phyloP scores from a whole-genome alignment of 306 rosid genomes.

The Quercus suber region DNA sequence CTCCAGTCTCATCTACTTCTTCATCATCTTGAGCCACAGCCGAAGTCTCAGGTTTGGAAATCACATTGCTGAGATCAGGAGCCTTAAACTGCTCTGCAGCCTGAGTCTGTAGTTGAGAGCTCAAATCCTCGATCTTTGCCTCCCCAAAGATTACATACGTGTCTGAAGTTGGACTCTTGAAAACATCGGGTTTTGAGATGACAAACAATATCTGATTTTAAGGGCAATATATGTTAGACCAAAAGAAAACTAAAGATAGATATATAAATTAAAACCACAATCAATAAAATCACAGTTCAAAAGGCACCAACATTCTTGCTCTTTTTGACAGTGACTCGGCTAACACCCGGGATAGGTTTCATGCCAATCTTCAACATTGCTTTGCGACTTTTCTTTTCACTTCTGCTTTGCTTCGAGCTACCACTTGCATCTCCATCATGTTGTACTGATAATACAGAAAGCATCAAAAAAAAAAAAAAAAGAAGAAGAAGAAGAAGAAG shows the following conservation, averaged over 20 bases:
- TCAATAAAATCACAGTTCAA: neutral
- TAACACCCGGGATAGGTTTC: constrained; percentile 81
- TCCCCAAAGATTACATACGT: constrained; percentile 84
- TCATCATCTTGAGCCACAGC: constrained; percentile 68
- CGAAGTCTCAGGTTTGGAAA: constrained; percentile 62
- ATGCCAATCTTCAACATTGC: constrained; percentile 90
- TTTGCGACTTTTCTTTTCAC: constrained; percentile 89
- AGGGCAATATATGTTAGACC: neutral
- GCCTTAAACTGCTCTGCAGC: constrained; percentile 97
- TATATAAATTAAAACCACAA: neutral
- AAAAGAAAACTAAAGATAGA: neutral
- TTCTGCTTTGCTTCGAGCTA: constrained; percentile 86
- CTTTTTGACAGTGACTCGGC: constrained; percentile 81
- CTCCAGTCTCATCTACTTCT: constrained; percentile 72
- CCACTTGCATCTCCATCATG: constrained; percentile 72
- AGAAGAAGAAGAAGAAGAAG: too few species aligned
- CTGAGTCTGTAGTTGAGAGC: constrained; percentile 82
- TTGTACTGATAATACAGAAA: constrained; percentile 13
- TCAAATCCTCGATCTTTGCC: constrained; percentile 89
- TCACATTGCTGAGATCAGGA: constrained; percentile 60
- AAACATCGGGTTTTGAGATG: constrained; percentile 85
- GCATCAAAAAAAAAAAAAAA: too few species aligned
- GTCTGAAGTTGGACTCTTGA: constrained; percentile 88
- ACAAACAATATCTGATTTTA: constrained; percentile 66
- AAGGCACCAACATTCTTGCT: constrained; percentile 74